Evolutionary conservation across 2,329 filamentous ascomycete genomes (phyloP), one percentile per base, ranked within the genome.

Genomic region (Fusarium sp.): DNA sequence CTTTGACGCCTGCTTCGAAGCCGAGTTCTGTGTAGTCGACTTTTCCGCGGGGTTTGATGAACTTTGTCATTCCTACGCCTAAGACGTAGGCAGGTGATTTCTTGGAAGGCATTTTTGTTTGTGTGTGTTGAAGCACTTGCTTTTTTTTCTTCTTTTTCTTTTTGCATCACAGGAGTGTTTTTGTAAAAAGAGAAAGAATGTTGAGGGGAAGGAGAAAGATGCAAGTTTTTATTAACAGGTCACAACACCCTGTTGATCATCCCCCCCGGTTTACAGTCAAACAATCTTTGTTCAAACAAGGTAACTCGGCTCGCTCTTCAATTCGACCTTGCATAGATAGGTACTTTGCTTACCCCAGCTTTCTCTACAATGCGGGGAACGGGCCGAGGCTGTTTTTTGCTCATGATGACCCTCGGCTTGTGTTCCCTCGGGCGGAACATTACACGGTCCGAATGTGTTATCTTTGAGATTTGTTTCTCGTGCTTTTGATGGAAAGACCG

Each of bases 51-150:
- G 95, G 95, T 87, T 98, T 98, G 90, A 98, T 96, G 89, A 98
- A 98, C 85, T 97, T 97, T 85, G 96, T 98, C 94, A 98, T 96
- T 86, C 96, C 96, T 77, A 98, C 96, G 87, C 96, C 96, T 70
- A 98, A 91, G 81, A 98, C 94, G 88, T 98, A 98, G 87, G 87
- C 87, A 69, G 88, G 87, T 63, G 86, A 83, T 78, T 87, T 88
- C 77, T 86, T 86, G 78, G 83, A 83, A 57, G 86, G 82, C 88
- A 89, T 89, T 14, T 14, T 45, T 29, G 9, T 29, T 20, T 47
- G 54, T 63, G 58, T 20, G 16, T 24, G 9, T 24, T 59, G 35
- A 62, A 72, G 64, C 42, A 72, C 69, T 76, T 38, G 66, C 70
- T 75, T 71, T 34, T 29, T 34, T 29, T 71, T 34, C 27, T 34